These are phyloP conservation scores for Cryptosporidium tyzzeri DNA, from an alignment of 169 alveolate species.

Conservation along the genomic window DNA sequence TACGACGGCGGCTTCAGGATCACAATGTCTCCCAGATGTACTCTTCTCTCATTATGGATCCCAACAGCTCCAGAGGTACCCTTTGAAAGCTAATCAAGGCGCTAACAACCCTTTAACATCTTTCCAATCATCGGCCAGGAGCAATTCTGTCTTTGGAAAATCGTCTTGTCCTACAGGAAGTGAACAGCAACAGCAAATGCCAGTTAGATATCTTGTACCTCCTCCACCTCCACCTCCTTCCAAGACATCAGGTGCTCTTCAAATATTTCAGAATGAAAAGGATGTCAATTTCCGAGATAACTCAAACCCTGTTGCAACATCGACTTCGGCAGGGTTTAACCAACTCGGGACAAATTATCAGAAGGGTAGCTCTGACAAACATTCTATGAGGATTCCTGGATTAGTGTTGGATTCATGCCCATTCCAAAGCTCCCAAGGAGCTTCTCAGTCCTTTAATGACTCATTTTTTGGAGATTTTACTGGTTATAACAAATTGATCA, in stretches of 20 bases:
- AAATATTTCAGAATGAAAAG: constrained; percentile 20
- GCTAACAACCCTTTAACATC: neutral
- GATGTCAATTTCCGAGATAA: neutral
- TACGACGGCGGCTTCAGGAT: neutral
- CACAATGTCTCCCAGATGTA: neutral
- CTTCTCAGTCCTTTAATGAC: constrained; percentile 4
- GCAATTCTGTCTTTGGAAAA: neutral
- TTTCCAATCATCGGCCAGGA: neutral
- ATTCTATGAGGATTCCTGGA: neutral
- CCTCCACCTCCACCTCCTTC: constrained; percentile 66
- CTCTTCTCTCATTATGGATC: neutral
- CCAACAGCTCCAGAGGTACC: neutral
- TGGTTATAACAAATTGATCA: neutral
- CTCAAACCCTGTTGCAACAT: constrained; percentile 53
- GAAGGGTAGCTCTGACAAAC: constrained; percentile 1
- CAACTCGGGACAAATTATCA: neutral
- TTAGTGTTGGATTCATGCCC: neutral
- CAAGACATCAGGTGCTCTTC: neutral
- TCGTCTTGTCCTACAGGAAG: neutral
- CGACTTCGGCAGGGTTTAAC: constrained; percentile 63
- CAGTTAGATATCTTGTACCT: constrained; percentile 43
- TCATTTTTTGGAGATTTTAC: neutral
- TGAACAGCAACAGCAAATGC: constrained; percentile 4
- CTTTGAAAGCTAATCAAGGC: neutral
- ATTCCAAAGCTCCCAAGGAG: constrained; percentile 11